Percentiles rank a stretch among this genome's conserved stretches.
phyloP scores from a whole-genome alignment of 2,329 filamentous ascomycete genomes.

The Raffaelea arxii region DNA sequence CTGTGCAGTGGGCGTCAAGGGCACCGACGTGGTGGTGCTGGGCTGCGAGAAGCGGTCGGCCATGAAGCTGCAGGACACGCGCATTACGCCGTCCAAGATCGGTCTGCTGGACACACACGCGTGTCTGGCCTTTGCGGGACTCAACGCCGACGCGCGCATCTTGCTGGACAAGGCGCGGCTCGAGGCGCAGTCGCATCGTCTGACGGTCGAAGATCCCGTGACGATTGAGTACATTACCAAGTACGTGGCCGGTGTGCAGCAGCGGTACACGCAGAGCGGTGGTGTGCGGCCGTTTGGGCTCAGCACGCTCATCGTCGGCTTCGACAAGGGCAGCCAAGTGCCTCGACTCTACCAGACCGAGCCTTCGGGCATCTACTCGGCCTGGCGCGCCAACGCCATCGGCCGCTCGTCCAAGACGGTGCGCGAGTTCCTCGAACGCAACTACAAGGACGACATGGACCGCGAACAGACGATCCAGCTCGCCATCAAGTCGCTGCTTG shows the following conservation, averaged over 20 bases:
- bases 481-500: slow-evolving; percentile 94
- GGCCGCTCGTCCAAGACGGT: slow-evolving; percentile 98
- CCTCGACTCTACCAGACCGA: slow-evolving; percentile 96
- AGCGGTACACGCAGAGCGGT: slow-evolving; percentile 97
- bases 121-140: slow-evolving; percentile 89
- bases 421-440: slow-evolving; percentile 94
- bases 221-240: slow-evolving; percentile 99
- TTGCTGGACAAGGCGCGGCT: slow-evolving; percentile 95
- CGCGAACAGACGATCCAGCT: slow-evolving; percentile 91
- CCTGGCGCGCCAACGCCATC: slow-evolving; percentile 99
- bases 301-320: slow-evolving; percentile 96
- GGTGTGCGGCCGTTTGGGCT: slow-evolving; percentile 98
- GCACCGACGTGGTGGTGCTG: slow-evolving; percentile 84
- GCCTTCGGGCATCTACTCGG: slow-evolving; percentile 98
- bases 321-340: slow-evolving; percentile 83
- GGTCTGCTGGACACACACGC: slow-evolving; percentile 86
- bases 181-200: slow-evolving; percentile 92
- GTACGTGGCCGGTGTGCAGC: slow-evolving; percentile 94
- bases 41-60: slow-evolving; percentile 98
- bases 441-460: slow-evolving; percentile 98
- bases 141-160: slow-evolving; percentile 97
- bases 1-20: slow-evolving; percentile 96
- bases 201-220: slow-evolving; percentile 95
- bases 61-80: slow-evolving; percentile 98
- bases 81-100: slow-evolving; percentile 98